Evolutionary conservation across 768 basidiomycete genomes (phyloP), one percentile per base, ranked within the genome.

Genomic region (Boletus vinaceobasis): DNA sequence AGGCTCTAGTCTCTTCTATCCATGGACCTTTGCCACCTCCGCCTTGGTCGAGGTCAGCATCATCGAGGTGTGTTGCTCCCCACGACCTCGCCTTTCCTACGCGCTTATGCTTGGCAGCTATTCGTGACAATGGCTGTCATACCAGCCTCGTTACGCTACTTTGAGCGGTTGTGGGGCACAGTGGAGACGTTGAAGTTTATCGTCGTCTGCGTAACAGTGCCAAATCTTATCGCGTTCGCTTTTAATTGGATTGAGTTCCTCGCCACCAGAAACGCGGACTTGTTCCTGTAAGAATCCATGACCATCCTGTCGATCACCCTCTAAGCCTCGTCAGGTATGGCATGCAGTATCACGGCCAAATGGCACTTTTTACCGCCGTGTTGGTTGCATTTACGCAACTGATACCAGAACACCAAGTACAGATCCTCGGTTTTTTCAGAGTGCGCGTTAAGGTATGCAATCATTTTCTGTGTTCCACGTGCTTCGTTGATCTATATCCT

Each of bases 321-420:
- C 61, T 53, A 48, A 61, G 59, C 32, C 45, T 62, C 43, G 31
- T 52, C 53, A 97, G 96, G 42, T 92, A 88, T 72, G 91, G 87
- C 36, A 88, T 91, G 81, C 77, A 82, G 43, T 97, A 96, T 67
- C 93, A 90, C 64, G 97, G 97, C 40, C 88, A 94, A 72, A 93
- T 90, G 81, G 89, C 92, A 6, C 77, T 99, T 19, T 92, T 97
- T 65, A 87, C 86, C 48, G 88, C 87, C 3, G 77, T 95, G 57
- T 77, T 99, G 35, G 97, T 99, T 51, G 96, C 95, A 7, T 98
- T 98, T 73, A 98, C 95, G 4, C 97, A 99, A 71, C 73, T 97
- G 51, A 98, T 98, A 61, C 96, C 96, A 32, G 97, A 99, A 72
- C 95, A 99, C 65, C 96, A 98, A 72, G 86, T 99, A 14, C 97